phyloP scores from a whole-genome alignment of 2,329 filamentous ascomycete genomes.

The Paecilomyces dactylethromorphus region DNA sequence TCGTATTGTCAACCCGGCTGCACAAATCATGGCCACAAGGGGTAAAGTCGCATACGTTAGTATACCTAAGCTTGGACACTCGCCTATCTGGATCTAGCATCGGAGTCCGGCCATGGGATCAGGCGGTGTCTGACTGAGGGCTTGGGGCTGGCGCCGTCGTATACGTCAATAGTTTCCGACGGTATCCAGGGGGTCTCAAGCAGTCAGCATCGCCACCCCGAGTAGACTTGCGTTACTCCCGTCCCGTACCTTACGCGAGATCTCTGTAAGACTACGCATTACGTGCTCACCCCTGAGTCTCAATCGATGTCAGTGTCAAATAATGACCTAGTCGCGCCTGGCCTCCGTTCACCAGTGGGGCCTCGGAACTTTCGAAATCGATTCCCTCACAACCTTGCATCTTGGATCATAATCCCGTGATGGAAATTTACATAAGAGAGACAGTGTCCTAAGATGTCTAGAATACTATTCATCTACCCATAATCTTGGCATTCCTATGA shows the following conservation, averaged over 20 bases:
- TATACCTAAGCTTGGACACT: background rate
- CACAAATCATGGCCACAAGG: no score
- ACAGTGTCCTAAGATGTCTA: no score
- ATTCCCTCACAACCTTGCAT: no score
- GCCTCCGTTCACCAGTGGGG: no score
- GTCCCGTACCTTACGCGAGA: background rate
- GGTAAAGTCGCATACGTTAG: no score
- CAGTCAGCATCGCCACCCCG: background rate
- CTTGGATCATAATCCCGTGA: no score
- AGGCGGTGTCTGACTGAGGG: background rate
- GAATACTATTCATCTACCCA: no score
- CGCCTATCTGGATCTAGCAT: background rate
- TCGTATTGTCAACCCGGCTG: no score
- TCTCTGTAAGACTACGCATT: background rate
- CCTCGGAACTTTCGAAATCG: no score
- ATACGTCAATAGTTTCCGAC: background rate
- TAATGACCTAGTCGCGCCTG: no score
- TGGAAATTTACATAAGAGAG: no score
- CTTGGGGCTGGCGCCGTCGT: background rate
- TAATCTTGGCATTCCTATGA: no score
- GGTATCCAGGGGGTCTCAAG: background rate
- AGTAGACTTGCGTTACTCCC: background rate
- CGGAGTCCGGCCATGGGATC: background rate
- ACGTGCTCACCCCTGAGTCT: background rate
- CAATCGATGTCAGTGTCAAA: background rate